These are phyloP conservation scores for Coemansia erecta DNA, from an alignment of 192 early-diverging fungal genomes.

Conservation along the genomic window DNA sequence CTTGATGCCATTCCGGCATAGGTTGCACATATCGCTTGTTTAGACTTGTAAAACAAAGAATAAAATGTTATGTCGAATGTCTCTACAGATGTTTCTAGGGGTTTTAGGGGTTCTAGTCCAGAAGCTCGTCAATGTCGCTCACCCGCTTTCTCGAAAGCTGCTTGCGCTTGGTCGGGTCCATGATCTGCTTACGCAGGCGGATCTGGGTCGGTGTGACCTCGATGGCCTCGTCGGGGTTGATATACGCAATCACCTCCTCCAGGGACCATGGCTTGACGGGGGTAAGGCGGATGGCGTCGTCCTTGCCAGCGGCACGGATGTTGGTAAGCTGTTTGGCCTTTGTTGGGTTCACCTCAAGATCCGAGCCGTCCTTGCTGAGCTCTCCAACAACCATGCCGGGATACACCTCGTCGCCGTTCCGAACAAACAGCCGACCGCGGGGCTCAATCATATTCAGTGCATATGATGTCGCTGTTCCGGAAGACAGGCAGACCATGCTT, in stretches of 20 bases:
- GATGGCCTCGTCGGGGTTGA: conserved; percentile 78
- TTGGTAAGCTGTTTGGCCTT: conserved; percentile 81
- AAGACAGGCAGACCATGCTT: conserved; percentile 68
- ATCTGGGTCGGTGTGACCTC: conserved; percentile 76
- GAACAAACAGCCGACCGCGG: conserved; percentile 77
- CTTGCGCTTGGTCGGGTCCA: conserved; percentile 69
- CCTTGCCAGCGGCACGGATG: conserved; percentile 75
- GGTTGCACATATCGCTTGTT: background rate
- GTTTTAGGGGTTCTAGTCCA: conserved; percentile 17
- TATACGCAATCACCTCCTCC: conserved; percentile 78
- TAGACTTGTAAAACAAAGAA: too few relatives aligned
- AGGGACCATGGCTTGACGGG: conserved; percentile 67
- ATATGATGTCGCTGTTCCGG: conserved; percentile 69
- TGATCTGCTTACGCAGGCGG: conserved; percentile 71
- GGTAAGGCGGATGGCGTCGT: conserved; percentile 68
- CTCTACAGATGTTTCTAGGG: too few relatives aligned
- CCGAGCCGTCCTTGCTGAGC: conserved; percentile 65
- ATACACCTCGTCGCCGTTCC: conserved; percentile 72
- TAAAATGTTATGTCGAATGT: too few relatives aligned
- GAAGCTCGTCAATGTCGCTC: conserved; percentile 38
- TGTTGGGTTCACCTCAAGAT: conserved; percentile 82
- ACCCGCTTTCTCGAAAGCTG: conserved; percentile 47
- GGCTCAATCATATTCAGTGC: conserved; percentile 73
- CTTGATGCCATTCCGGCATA: conserved; percentile 55
- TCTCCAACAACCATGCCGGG: conserved; percentile 88